Conservation (phyloP, 345 rosid genomes). For the Isatis tinctoria region DNA sequence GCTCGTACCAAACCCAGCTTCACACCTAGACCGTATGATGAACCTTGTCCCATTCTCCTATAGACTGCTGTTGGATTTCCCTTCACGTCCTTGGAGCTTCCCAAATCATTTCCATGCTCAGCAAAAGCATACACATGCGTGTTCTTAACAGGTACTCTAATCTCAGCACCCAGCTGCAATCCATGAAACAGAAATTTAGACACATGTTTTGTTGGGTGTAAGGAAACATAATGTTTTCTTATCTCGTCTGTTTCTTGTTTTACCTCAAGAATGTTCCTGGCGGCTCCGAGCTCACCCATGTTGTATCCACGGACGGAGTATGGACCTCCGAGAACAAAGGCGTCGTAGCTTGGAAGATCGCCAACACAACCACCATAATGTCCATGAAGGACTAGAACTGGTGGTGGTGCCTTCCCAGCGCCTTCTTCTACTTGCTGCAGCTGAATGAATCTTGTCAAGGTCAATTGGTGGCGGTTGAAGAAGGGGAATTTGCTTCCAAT, state of each 20-base stretch:
- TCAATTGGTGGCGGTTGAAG: slow-evolving; percentile 94
- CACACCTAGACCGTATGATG: slow-evolving; percentile 83
- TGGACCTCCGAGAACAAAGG: slow-evolving; percentile 97
- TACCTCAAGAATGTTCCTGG: slow-evolving; percentile 87
- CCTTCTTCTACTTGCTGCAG: slow-evolving; percentile 86
- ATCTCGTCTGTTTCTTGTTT: neutral
- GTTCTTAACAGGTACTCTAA: slow-evolving; percentile 78
- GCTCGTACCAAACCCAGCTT: slow-evolving; percentile 91
- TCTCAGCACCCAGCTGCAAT: slow-evolving; percentile 88
- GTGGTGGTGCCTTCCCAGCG: slow-evolving; percentile 77
- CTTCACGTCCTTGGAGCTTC: slow-evolving; percentile 92
- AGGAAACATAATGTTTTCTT: neutral
- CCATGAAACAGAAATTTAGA: slow-evolving; percentile 3
- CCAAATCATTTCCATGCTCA: slow-evolving; percentile 94
- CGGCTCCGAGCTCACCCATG: slow-evolving; percentile 98
- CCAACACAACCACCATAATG: slow-evolving; percentile 99
- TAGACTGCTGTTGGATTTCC: slow-evolving; percentile 97
- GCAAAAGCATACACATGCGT: slow-evolving; percentile 84
- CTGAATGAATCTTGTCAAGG: slow-evolving; percentile 79
- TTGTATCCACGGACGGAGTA: slow-evolving; percentile 98
- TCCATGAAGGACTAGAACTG: slow-evolving; percentile 89
- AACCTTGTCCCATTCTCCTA: slow-evolving; percentile 88
- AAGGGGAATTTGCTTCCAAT: slow-evolving; percentile 93
- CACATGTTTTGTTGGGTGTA: neutral
- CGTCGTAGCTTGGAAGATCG: slow-evolving; percentile 96